Evolutionary conservation across 2,329 filamentous ascomycete species (phyloP), one percentile per base, ranked within the genome.

Genomic region (Periconia sp.): DNA sequence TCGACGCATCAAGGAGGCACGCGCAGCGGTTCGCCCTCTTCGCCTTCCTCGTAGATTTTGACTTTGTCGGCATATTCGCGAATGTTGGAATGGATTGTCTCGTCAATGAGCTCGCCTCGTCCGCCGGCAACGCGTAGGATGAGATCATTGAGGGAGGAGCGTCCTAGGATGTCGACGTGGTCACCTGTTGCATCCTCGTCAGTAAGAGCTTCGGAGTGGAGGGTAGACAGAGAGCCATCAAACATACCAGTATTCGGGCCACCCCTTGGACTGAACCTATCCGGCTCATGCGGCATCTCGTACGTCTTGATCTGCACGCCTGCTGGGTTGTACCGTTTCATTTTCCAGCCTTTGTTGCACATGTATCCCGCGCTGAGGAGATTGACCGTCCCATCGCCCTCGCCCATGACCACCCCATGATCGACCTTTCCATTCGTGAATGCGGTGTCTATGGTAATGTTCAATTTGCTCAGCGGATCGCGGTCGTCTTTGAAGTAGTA

Each of bases 231-330:
- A 19, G 17, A 10, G 22, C 23, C 8, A 7, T 34, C 15, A 11
- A 11, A 65, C 66, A 46, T 70, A 80, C 77, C 81, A 24, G 83
- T 86, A 54, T 85, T 86, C 0, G 83, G 83, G 0, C 82, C 83
- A 29, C 83, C 84, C 4, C 94, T 78, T 0, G 94, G 90, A 57
- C 86, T 92, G 69, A 96, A 99, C 13, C 89, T 77, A 58, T 96
- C 92, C 1, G 94, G 94, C 63, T 97, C 92, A 65, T 99, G 94
- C 1, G 86, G 88, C 94, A 99, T 99, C 74, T 99, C 94, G 48
- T 87, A 91, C 0, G 92, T 88, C 28, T 85, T 95, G 50, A 99
- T 76, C 59, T 90, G 84, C 22, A 86, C 81, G 2, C 86, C 85
- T 0, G 90, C 87, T 0, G 94, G 94, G 61, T 99, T 99, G 68